phyloP scores from a whole-genome alignment of 108 stramenopile genomes.

The Stephanodiscus minutulus region DNA sequence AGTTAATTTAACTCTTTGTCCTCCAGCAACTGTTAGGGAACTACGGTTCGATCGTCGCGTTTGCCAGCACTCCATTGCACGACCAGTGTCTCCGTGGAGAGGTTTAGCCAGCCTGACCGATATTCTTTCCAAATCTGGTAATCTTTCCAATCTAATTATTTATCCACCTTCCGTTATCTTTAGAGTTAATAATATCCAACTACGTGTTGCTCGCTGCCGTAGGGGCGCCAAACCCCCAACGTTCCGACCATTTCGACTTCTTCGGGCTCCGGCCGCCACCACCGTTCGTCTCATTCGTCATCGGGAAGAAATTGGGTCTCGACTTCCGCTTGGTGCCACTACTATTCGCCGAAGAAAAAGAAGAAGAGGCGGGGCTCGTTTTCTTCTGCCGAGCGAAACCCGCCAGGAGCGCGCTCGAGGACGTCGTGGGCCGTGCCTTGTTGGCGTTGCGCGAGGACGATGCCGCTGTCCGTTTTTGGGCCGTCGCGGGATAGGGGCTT shows the following conservation, averaged over 20 bases:
- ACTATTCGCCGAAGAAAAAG: background rate
- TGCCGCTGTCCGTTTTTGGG: background rate
- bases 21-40: background rate
- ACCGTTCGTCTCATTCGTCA: background rate
- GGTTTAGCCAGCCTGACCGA: background rate
- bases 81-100: background rate
- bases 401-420: slow-evolving; percentile 36
- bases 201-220: too few species aligned
- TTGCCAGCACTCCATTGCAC: too few species aligned
- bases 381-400: slow-evolving; percentile 32
- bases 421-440: slow-evolving; percentile 17
- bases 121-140: slow-evolving; percentile 13
- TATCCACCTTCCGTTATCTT: background rate
- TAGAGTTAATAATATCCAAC: too few species aligned
- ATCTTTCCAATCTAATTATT: slow-evolving; percentile 16
- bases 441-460: slow-evolving; percentile 1
- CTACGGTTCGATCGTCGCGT: too few species aligned
- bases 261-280: background rate
- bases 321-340: background rate
- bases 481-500: slow-evolving; percentile 23
- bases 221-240: too few species aligned
- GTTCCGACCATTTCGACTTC: background rate
- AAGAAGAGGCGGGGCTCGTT: background rate
- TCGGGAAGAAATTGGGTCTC: slow-evolving; percentile 6
- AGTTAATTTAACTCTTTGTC: background rate